phyloP scores from a whole-genome alignment of 164 flowering plant species.

The Hamamelis virginiana region DNA sequence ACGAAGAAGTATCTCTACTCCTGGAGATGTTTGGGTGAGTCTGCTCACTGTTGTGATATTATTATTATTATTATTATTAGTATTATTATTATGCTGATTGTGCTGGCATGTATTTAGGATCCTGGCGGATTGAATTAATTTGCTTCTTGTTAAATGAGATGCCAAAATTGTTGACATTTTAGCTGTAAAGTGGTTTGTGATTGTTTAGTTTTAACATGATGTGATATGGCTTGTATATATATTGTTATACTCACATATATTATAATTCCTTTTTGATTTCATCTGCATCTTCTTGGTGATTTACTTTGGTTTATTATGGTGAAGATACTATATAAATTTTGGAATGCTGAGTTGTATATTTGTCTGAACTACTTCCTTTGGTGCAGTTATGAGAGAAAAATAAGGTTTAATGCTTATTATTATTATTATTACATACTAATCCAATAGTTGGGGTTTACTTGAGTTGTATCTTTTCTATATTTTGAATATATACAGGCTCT shows the following conservation, averaged over 20 bases:
- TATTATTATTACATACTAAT: background rate
- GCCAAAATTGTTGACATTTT: background rate
- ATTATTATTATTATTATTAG: too few relatives aligned
- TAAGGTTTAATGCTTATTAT: background rate
- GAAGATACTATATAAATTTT: background rate
- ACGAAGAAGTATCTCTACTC: conserved; percentile 63
- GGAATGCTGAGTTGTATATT: background rate
- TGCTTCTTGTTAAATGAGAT: background rate
- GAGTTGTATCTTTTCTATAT: background rate
- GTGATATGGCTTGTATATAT: too few relatives aligned
- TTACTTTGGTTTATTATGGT: background rate
- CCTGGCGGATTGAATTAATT: background rate
- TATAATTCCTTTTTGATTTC: too few relatives aligned
- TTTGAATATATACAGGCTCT: conserved; percentile 43
- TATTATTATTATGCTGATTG: background rate
- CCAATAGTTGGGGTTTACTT: background rate
- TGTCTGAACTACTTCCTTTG: background rate
- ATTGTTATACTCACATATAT: too few relatives aligned
- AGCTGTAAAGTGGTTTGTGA: background rate
- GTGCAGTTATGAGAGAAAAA: background rate
- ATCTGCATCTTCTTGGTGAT: too few relatives aligned
- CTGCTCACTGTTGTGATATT: background rate
- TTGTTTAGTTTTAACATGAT: too few relatives aligned
- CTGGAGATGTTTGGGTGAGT: conserved; percentile 60
- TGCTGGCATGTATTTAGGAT: background rate